Evolutionary conservation across 2,329 filamentous ascomycete species (phyloP).

Genomic region (Aureobasidium namibiae): DNA sequence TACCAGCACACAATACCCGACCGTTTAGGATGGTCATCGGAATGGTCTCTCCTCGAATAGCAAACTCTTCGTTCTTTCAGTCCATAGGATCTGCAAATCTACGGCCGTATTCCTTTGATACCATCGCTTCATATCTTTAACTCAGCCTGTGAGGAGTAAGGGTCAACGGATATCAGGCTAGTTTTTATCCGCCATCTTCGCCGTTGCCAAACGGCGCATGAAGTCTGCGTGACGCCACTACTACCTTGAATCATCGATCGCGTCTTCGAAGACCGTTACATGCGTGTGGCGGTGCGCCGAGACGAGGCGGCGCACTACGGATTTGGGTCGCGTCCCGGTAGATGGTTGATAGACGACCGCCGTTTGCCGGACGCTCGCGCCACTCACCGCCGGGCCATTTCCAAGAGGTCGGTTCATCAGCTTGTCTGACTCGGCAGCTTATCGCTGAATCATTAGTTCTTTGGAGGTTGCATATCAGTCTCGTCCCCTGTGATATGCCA

Average conservation of each 20-base stretch:
- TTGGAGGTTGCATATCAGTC: neutral
- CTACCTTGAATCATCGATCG: neutral
- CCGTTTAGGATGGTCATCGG: neutral
- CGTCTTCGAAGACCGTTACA: neutral
- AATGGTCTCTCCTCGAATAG: neutral
- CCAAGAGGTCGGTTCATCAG: neutral
- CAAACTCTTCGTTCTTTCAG: neutral
- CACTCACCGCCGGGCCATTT: conserved; percentile 3
- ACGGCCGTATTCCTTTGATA: conserved; percentile 1
- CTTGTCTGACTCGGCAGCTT: conserved; percentile 1
- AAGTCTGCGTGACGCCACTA: neutral
- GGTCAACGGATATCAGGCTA: neutral
- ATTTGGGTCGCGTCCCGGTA: neutral
- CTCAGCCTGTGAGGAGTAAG: neutral
- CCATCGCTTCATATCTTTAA: neutral
- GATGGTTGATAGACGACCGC: neutral
- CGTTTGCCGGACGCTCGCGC: neutral
- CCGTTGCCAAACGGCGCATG: neutral
- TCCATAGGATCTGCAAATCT: neutral
- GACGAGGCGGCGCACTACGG: neutral
- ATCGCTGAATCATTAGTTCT: neutral
- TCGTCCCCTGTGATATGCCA: too few species aligned
- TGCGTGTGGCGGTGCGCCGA: conserved; percentile 8
- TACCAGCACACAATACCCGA: conserved; percentile 9
- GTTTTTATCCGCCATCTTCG: neutral